Percentiles rank a stretch among this genome's conserved stretches.
Conservation (phyloP, 2,329 filamentous ascomycete genomes). For the Dactylellina haptotyla region DNA sequence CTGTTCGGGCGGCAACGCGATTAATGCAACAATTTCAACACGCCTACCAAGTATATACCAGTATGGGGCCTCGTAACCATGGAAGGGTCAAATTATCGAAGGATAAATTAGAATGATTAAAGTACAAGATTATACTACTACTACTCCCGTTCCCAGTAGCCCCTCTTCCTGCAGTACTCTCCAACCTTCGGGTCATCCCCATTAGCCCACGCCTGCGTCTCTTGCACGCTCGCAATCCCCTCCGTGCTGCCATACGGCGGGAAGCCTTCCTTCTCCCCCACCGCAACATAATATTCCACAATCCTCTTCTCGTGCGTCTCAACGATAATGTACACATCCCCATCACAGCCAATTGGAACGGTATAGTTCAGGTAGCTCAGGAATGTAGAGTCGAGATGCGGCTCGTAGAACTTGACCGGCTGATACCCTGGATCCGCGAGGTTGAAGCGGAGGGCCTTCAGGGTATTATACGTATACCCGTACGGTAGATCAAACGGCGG, state of each 20-base stretch:
- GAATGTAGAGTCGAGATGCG: slow-evolving; percentile 17
- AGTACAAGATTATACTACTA: background rate
- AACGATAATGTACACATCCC: slow-evolving; percentile 46
- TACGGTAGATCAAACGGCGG: slow-evolving; percentile 26
- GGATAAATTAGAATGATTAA: background rate
- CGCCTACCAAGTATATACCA: background rate
- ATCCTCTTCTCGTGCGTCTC: slow-evolving; percentile 37
- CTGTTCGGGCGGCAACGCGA: background rate
- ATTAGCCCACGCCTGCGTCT: slow-evolving; percentile 35
- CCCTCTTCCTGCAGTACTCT: slow-evolving; percentile 18
- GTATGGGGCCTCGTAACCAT: background rate
- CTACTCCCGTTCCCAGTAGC: slow-evolving; percentile 41
- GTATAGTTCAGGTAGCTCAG: slow-evolving; percentile 38
- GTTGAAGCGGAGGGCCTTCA: slow-evolving; percentile 17
- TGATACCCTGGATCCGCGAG: slow-evolving; percentile 21
- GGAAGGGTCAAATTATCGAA: background rate
- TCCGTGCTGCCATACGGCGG: slow-evolving; percentile 2
- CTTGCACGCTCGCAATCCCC: slow-evolving; percentile 19
- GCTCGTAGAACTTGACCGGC: slow-evolving; percentile 16
- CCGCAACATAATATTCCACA: slow-evolving; percentile 43
- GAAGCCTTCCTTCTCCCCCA: slow-evolving; percentile 29
- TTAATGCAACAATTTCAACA: slow-evolving; percentile 36
- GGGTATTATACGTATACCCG: background rate
- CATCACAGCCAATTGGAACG: slow-evolving; percentile 14
- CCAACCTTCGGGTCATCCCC: slow-evolving; percentile 21